Evolutionary conservation across 139 green algal species (phyloP), one percentile per base, ranked within the genome.

Genomic region (Closterium sp.): DNA sequence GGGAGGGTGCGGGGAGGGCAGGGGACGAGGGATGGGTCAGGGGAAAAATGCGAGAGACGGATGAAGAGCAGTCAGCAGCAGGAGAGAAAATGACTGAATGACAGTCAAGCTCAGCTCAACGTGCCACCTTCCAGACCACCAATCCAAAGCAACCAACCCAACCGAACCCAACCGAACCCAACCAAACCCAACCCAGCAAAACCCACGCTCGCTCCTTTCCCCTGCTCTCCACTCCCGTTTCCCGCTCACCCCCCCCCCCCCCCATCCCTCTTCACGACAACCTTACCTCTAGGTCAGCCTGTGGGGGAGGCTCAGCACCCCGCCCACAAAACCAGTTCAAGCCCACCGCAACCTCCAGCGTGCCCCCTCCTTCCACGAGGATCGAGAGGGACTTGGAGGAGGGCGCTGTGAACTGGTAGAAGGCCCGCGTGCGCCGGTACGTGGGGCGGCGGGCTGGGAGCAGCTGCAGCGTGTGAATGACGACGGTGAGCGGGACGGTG

Each of bases 271-370:
- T 9, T 10, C 19, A 21, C 13, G 17, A 45, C 28, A 88, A 45
- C 3, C 89, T 32, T 19, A 98, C 28, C 93, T 98, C 93, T 21
- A 96, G 89, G 42, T 95, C 89, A n/a, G 97, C 73, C 6, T 28
- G 30, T 2, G 86, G 31, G 2, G 31, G 86, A 30, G 42, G 22
- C 9, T 45, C 45, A 38, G 88, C 92, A 2, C 70, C 89, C 0
- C 96, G 95, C 24, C 92, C 90, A 90, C 91, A 95, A 92, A 89
- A 97, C 97, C 97, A 98, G 86, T 97, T 97, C 94, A 98, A 97
- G 27, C 95, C 96, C 50, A 98, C 70, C 0, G 97, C 98, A 9
- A 98, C 50, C 95, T 99, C 97, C 87, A 98, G 92, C 0, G 96
- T 98, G 86, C 87, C 45, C 13, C 95, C 96, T 0, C 79, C 92